Conservation (phyloP, 2,329 filamentous ascomycete species). For the Calonectria honghensis region DNA sequence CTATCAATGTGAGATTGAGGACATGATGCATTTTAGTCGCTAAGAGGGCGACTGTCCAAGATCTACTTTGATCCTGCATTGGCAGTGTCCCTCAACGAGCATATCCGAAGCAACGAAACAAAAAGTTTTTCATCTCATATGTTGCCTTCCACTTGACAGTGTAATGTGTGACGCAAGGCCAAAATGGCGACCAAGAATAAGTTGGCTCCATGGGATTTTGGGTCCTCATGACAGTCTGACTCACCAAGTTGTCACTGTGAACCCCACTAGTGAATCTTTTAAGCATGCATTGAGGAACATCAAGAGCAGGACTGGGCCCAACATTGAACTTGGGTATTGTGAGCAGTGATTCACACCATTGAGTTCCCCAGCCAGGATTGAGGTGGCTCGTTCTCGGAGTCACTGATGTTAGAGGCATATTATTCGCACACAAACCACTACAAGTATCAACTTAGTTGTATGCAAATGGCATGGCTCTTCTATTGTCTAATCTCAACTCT, state of each 20-base stretch:
- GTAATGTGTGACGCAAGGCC: background rate
- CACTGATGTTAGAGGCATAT: no score
- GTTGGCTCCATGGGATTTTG: background rate
- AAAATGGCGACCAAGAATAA: background rate
- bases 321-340: background rate
- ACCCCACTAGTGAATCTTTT: background rate
- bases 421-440: background rate
- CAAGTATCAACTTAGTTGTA: no score
- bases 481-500: no score
- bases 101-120: constrained; percentile 16
- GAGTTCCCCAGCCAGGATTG: background rate
- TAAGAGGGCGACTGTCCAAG: background rate
- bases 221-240: background rate
- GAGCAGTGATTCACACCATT: background rate
- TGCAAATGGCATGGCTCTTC: no score
- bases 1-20: constrained; percentile 16
- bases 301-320: background rate
- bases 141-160: background rate
- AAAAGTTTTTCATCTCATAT: background rate
- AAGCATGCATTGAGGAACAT: background rate
- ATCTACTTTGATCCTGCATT: background rate
- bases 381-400: background rate
- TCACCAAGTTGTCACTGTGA: background rate
- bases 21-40: background rate
- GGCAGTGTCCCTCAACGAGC: background rate